Evolutionary conservation across 257 asterid species (phyloP), one percentile per base, ranked within the genome.

Genomic region (Forsythia suspensa): DNA sequence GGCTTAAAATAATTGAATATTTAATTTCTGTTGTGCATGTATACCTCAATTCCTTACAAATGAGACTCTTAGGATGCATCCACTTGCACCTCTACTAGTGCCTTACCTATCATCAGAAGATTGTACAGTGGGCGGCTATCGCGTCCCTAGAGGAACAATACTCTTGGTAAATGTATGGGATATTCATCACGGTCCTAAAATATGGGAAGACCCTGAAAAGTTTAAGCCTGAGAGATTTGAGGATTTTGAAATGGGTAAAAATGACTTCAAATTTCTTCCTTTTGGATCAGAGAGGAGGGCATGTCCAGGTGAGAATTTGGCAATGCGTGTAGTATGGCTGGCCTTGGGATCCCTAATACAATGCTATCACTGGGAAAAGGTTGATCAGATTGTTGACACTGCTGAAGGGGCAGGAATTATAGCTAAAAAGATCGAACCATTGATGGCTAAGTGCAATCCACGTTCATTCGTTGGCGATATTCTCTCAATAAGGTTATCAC

Each of bases 341-440:
- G 82, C 69, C 11, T 69, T 82, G 63, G 85, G 73, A 5, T 63
- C 72, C 13, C 55, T 82, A 57, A 70, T 82, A 6, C 85, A 82
- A n/a, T 82, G 85, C 76, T 82, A 77, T 16, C 79, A 82, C 0
- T 82, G 82, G 85, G 77, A 77, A 6, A 82, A 77, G 40, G 11
- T 24, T 34, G 12, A 76, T 41, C 80, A 66, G 4, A 72, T 72
- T 52, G 85, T 77, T 67, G 85, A 82, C 61, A 82, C 77, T 77
- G 65, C 38, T 76, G 80, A 80, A 59, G 77, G 74, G 7, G 34
- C 80, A 5, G 84, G 84, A 15, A 8, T 82, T n/a, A 24, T 24
- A 18, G 70, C 81, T 2, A 59, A 73, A 20, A 82, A 77, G 82
- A 8, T 66, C 51, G 65, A 82, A 40, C 82, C 85, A 13, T 67